Conservation (phyloP, 2,329 filamentous ascomycete species). For the Massarina eburnea region DNA sequence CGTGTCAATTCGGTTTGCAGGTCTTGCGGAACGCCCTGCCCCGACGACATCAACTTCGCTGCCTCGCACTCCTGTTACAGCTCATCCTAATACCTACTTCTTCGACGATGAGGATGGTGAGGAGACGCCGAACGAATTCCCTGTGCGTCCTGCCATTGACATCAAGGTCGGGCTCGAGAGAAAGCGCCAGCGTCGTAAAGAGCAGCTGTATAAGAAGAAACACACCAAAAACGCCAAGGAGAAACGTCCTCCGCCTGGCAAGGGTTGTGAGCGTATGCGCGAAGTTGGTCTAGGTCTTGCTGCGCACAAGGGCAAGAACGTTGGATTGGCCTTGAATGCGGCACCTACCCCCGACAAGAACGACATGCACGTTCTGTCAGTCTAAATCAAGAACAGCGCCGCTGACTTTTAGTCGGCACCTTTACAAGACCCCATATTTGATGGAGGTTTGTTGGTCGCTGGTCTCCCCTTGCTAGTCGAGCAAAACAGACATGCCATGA, state of each 20-base stretch:
- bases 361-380: slow-evolving; percentile 50
- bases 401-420: slow-evolving; percentile 35
- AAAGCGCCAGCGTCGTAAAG: slow-evolving; percentile 88
- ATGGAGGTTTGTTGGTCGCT: slow-evolving; percentile 43
- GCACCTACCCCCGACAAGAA: slow-evolving; percentile 29
- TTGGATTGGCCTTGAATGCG: slow-evolving; percentile 28
- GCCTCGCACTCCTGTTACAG: slow-evolving; percentile 68
- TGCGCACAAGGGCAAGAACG: slow-evolving; percentile 63
- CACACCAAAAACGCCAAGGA: slow-evolving; percentile 78
- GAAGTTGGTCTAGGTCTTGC: slow-evolving; percentile 88
- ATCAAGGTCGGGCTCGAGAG: slow-evolving; percentile 89
- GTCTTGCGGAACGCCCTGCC: slow-evolving; percentile 64
- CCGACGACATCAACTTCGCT: slow-evolving; percentile 82
- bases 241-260: slow-evolving; percentile 73
- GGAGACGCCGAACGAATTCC: slow-evolving; percentile 51
- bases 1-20: slow-evolving; percentile 50
- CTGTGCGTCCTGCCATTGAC: slow-evolving; percentile 90
- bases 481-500: background rate
- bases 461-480: slow-evolving; percentile 21
- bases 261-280: slow-evolving; percentile 90
- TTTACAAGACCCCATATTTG: slow-evolving; percentile 24
- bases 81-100: slow-evolving; percentile 24
- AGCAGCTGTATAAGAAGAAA: slow-evolving; percentile 89
- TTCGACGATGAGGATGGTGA: slow-evolving; percentile 47
- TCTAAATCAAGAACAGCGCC: slow-evolving; percentile 42